Evolutionary conservation across 176 grass and related monocot genomes (phyloP).

Genomic region (Eleusine indica): DNA sequence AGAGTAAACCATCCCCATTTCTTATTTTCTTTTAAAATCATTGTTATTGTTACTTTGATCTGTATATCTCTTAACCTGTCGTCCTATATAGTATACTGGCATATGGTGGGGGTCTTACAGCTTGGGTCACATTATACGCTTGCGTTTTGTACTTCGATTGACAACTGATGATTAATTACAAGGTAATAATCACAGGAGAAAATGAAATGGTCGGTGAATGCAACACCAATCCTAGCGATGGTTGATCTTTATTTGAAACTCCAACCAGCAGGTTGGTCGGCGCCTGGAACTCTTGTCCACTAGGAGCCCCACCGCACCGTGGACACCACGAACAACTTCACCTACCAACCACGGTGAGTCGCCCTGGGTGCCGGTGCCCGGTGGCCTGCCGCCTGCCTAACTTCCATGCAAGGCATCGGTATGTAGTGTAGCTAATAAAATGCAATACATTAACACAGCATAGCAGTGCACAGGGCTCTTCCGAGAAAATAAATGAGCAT

Average conservation of each 20-base stretch:
- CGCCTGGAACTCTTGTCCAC: background rate
- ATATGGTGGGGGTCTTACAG: too few relatives aligned
- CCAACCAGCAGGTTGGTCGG: background rate
- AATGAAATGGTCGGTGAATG: background rate
- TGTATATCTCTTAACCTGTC: background rate
- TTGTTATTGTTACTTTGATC: background rate
- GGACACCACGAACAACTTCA: background rate
- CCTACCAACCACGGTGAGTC: too few relatives aligned
- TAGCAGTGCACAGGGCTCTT: too few relatives aligned
- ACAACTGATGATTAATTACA: background rate
- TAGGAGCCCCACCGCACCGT: background rate
- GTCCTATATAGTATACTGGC: background rate
- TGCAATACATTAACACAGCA: too few relatives aligned
- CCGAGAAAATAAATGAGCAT: too few relatives aligned
- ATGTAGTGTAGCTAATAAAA: too few relatives aligned
- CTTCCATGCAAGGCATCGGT: too few relatives aligned
- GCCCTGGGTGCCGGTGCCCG: too few relatives aligned
- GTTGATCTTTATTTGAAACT: background rate
- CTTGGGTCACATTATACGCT: background rate
- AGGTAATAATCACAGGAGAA: too few relatives aligned
- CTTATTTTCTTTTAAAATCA: too few relatives aligned
- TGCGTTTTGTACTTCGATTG: background rate
- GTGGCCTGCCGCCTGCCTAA: too few relatives aligned
- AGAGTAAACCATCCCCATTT: constrained; percentile 5
- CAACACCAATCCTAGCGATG: background rate